phyloP scores from a whole-genome alignment of 2,329 filamentous ascomycete genomes.

The Albophoma yamanashiensis region DNA sequence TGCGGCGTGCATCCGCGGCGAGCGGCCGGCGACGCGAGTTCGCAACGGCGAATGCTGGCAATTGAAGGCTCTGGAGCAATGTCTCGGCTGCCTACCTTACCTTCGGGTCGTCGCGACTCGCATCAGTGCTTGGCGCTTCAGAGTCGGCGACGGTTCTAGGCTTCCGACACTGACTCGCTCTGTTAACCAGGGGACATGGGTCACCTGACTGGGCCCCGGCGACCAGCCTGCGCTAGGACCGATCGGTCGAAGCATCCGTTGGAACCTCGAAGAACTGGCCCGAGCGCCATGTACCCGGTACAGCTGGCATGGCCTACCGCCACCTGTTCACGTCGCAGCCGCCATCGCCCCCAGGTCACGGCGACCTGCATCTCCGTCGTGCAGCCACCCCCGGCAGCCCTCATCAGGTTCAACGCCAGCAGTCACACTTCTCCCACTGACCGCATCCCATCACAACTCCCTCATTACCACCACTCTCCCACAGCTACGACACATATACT shows the following conservation, averaged over 20 bases:
- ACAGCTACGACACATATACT: not conserved
- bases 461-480: not conserved
- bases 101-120: too few species aligned
- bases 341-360: not conserved
- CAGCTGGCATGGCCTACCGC: not conserved
- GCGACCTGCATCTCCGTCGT: not conserved
- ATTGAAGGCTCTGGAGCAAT: too few species aligned
- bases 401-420: not conserved
- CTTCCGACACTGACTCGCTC: not conserved
- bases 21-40: too few species aligned
- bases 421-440: not conserved
- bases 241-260: not conserved
- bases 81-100: not conserved
- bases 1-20: not conserved
- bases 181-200: not conserved
- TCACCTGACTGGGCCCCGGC: not conserved
- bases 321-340: not conserved
- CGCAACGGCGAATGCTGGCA: too few species aligned
- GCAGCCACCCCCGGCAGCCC: not conserved
- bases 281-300: not conserved
- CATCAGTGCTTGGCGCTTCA: too few species aligned
- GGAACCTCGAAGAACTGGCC: not conserved
- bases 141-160: not conserved
- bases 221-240: not conserved
- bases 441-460: constrained; percentile 1